A percentile compares a stretch with the other conserved stretches of the same genome.
Evolutionary conservation across 306 rosid genomes (phyloP).

Genomic region (Rosa chinensis): DNA sequence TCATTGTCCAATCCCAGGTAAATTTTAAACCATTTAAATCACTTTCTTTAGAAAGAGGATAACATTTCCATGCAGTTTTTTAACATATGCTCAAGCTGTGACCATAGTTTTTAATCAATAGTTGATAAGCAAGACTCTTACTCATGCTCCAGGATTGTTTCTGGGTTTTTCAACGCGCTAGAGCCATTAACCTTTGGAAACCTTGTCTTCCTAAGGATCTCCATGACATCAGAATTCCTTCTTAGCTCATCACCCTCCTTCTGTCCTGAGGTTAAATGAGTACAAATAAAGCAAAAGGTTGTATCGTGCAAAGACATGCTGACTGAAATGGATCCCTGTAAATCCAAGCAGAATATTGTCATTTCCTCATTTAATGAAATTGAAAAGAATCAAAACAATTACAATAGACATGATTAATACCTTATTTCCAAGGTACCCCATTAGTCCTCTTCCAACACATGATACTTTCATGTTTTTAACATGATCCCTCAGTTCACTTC

Average conservation of each 20-base stretch:
- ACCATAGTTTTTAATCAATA: slow-evolving; percentile 7
- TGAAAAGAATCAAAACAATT: not conserved
- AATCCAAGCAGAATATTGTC: slow-evolving; percentile 33
- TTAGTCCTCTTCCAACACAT: slow-evolving; percentile 96
- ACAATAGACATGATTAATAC: slow-evolving; percentile 38
- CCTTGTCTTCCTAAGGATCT: slow-evolving; percentile 90
- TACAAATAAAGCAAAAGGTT: slow-evolving; percentile 92
- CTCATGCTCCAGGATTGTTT: slow-evolving; percentile 98
- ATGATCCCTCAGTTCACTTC: slow-evolving; percentile 84
- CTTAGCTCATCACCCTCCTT: slow-evolving; percentile 97
- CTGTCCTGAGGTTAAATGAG: slow-evolving; percentile 95
- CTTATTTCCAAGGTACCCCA: slow-evolving; percentile 99
- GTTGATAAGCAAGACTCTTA: slow-evolving; percentile 42
- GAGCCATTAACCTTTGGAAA: slow-evolving; percentile 82
- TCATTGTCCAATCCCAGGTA: not conserved
- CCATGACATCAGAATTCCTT: slow-evolving; percentile 95
- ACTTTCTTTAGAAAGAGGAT: not conserved
- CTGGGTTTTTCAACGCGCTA: slow-evolving; percentile 76
- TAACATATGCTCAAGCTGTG: not conserved
- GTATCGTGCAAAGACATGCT: slow-evolving; percentile 98
- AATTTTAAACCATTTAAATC: not conserved
- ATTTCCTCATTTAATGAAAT: slow-evolving; percentile 2
- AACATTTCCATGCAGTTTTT: not conserved
- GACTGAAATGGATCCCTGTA: slow-evolving; percentile 94
- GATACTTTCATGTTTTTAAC: slow-evolving; percentile 92